Evolutionary conservation across 306 rosid species (phyloP).

Genomic region (Gastrolobium bilobum): DNA sequence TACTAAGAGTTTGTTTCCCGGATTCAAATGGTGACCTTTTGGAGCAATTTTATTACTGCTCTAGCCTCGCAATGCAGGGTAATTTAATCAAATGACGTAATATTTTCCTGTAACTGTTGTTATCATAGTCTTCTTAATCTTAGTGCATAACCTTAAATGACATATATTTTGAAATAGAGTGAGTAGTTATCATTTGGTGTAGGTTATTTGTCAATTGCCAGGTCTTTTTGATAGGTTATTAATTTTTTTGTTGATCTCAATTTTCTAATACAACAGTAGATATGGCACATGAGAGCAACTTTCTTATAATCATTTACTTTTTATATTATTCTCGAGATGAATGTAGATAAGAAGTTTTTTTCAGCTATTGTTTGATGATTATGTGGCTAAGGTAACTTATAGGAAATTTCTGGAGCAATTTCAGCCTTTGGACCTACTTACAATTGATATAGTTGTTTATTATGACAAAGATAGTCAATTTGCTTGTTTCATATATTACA

Average conservation of each 20-base stretch:
- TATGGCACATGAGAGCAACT: not conserved
- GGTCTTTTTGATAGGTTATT: not conserved
- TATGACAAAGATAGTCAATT: not conserved
- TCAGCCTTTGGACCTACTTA: slow-evolving; percentile 20
- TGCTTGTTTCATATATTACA: not conserved
- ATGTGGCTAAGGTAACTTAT: slow-evolving; percentile 15
- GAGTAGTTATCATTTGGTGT: not conserved
- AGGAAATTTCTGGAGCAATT: slow-evolving; percentile 2
- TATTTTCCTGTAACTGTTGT: not conserved
- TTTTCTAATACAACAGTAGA: slow-evolving; percentile 23
- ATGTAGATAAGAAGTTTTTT: slow-evolving; percentile 12
- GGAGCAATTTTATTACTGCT: too few relatives aligned
- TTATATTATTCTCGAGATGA: slow-evolving; percentile 27
- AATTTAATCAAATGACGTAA: slow-evolving; percentile 21
- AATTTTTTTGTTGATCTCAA: not conserved
- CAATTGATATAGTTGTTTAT: not conserved
- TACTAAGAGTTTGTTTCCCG: too few relatives aligned
- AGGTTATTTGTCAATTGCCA: slow-evolving; percentile 33
- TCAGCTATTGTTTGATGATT: slow-evolving; percentile 18
- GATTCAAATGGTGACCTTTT: too few relatives aligned
- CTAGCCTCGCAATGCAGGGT: not conserved
- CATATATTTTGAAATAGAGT: slow-evolving; percentile 7
- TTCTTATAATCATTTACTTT: slow-evolving; percentile 29
- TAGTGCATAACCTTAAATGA: not conserved
- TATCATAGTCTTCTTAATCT: slow-evolving; percentile 1